Conservation (phyloP, 495 filamentous ascomycete genomes). For the Penicillium herquei region DNA sequence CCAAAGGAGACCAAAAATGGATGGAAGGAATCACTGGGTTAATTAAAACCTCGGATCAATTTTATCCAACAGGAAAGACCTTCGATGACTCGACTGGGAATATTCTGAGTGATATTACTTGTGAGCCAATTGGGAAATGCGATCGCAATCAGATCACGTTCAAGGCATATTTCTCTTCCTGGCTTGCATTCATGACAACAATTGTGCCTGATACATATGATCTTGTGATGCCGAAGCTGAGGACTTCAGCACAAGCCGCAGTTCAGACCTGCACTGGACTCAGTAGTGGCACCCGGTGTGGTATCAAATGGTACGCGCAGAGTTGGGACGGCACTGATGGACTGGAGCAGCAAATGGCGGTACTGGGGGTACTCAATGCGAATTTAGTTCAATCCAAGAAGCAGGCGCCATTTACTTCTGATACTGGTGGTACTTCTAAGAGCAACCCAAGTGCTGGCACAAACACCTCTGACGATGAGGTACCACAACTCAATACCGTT, state of each 20-base stretch:
- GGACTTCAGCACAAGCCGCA: constrained; percentile 61
- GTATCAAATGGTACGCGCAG: constrained; percentile 49
- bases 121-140: constrained; percentile 64
- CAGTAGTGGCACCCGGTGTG: constrained; percentile 48
- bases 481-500: constrained; percentile 37
- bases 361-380: constrained; percentile 56
- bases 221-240: constrained; percentile 55
- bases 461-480: constrained; percentile 16
- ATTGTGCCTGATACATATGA: constrained; percentile 63
- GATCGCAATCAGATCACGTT: constrained; percentile 69
- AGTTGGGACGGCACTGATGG: constrained; percentile 48
- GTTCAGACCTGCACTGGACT: constrained; percentile 58
- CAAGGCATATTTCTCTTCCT: constrained; percentile 72
- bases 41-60: constrained; percentile 41
- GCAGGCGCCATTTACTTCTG: constrained; percentile 51
- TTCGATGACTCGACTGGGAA: constrained; percentile 42
- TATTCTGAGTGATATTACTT: constrained; percentile 66
- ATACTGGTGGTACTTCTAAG: constrained; percentile 64
- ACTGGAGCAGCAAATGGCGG: constrained; percentile 60
- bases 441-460: constrained; percentile 60
- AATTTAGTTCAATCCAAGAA: constrained; percentile 47
- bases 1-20: constrained; percentile 51
- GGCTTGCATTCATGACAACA: constrained; percentile 64
- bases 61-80: constrained; percentile 52
- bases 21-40: constrained; percentile 54